Evolutionary conservation across 805 yeast genomes (phyloP).

Genomic region (Suhomyces canberraensis): DNA sequence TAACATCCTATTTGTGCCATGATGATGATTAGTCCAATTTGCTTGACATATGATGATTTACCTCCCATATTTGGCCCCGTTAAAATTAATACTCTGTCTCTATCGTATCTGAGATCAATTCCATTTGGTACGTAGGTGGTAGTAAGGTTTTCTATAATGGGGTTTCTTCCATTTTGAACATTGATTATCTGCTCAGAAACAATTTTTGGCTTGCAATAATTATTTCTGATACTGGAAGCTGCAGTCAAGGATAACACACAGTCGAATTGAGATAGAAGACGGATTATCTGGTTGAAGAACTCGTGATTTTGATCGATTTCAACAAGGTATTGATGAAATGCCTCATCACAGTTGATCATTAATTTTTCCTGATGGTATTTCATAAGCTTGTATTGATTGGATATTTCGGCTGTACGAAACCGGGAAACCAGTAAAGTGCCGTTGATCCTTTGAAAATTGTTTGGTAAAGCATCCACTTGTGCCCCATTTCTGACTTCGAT

Average conservation of each 20-base stretch:
- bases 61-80: slow-evolving; percentile 94
- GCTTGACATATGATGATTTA: slow-evolving; percentile 72
- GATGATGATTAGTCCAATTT: slow-evolving; percentile 64
- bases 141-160: slow-evolving; percentile 54
- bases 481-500: slow-evolving; percentile 68
- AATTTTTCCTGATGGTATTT: slow-evolving; percentile 61
- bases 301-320: slow-evolving; percentile 30
- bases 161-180: slow-evolving; percentile 60
- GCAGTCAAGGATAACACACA: slow-evolving; percentile 65
- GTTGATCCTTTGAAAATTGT: slow-evolving; percentile 73
- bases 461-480: slow-evolving; percentile 57
- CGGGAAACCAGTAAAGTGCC: slow-evolving; percentile 68
- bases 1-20: slow-evolving; percentile 78
- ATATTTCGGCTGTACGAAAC: slow-evolving; percentile 62
- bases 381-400: slow-evolving; percentile 48
- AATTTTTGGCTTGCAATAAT: slow-evolving; percentile 48
- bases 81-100: slow-evolving; percentile 55
- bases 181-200: slow-evolving; percentile 42
- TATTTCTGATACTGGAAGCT: slow-evolving; percentile 44
- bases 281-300: slow-evolving; percentile 37
- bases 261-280: slow-evolving; percentile 55
- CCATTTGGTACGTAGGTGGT: slow-evolving; percentile 63
- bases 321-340: slow-evolving; percentile 41
- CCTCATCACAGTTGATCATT: slow-evolving; percentile 42
- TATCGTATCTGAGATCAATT: slow-evolving; percentile 44